Evolutionary conservation across 75 land plant species (phyloP).

Genomic region (Cupressus sempervirens): DNA sequence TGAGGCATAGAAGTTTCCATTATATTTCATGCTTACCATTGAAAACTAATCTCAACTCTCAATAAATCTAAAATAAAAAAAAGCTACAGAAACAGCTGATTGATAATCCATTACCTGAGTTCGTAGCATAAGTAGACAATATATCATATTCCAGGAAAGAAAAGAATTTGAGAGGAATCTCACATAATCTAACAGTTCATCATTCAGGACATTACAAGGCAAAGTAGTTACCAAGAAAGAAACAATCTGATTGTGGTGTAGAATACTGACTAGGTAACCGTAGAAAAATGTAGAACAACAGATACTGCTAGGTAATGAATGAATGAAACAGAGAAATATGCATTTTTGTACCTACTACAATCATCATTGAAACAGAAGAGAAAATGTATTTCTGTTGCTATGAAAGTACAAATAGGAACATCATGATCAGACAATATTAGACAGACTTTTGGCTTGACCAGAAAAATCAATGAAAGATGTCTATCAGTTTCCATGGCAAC

Average conservation of each 20-base stretch:
- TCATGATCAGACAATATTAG: no score
- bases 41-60: neutral
- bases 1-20: neutral
- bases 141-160: neutral
- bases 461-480: no score
- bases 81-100: neutral
- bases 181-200: neutral
- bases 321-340: no score
- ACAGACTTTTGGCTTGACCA: no score
- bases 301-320: no score
- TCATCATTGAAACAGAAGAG: no score
- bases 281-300: no score
- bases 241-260: neutral
- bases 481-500: no score
- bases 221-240: neutral
- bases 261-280: neutral
- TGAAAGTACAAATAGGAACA: no score
- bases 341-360: no score
- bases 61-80: neutral
- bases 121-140: neutral
- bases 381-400: no score
- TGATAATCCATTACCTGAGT: neutral
- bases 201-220: neutral
- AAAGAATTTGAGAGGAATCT: neutral
- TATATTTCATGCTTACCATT: neutral